phyloP scores from a whole-genome alignment of 768 basidiomycete genomes.

The Dentipellis fragilis region DNA sequence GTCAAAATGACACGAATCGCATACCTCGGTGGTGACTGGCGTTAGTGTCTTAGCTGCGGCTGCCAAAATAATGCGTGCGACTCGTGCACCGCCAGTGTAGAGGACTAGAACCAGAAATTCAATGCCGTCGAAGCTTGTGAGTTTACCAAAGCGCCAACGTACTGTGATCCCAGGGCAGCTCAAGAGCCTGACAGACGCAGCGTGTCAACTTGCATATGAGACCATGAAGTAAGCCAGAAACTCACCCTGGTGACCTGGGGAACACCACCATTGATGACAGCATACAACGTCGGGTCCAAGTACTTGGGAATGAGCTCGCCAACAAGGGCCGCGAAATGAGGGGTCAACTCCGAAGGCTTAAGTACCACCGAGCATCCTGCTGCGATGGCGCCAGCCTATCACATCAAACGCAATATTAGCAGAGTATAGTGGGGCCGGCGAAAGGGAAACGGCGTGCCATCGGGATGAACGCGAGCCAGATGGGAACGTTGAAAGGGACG shows the following conservation, averaged over 20 bases:
- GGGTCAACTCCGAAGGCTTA: constrained; percentile 24
- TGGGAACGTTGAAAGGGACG: constrained; percentile 63
- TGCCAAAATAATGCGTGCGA: constrained; percentile 53
- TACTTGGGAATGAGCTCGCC: constrained; percentile 14
- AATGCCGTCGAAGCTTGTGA: no score
- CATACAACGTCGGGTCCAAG: constrained; percentile 20
- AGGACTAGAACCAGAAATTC: constrained; percentile 31
- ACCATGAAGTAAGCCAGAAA: not conserved
- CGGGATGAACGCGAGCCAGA: constrained; percentile 39
- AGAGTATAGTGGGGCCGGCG: not conserved
- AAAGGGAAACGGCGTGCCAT: constrained; percentile 27
- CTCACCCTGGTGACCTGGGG: constrained; percentile 15
- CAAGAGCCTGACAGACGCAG: constrained; percentile 23
- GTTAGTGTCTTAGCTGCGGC: constrained; percentile 73
- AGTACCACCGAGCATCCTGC: constrained; percentile 23
- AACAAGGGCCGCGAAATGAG: constrained; percentile 17
- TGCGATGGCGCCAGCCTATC: constrained; percentile 22
- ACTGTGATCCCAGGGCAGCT: constrained; percentile 57
- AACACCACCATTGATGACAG: constrained; percentile 22
- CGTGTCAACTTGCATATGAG: not conserved
- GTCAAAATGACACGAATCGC: not conserved
- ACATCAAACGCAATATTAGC: no score
- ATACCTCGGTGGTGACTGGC: constrained; percentile 46
- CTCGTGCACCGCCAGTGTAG: constrained; percentile 48
- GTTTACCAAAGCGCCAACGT: constrained; percentile 15